Evolutionary conservation across 306 rosid genomes (phyloP).

Genomic region (Malus orientalis): DNA sequence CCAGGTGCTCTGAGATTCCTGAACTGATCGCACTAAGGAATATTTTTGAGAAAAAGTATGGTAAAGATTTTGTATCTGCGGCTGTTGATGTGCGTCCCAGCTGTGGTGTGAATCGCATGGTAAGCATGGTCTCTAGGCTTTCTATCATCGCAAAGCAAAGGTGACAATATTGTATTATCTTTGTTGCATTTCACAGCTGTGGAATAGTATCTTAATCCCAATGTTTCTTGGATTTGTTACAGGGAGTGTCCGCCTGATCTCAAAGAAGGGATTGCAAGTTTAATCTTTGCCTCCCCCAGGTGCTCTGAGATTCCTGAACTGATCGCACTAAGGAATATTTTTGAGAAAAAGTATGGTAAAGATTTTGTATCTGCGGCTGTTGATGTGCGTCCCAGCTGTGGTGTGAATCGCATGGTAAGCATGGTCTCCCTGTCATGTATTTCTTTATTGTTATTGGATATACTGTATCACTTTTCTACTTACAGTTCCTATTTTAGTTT

Average conservation of each 20-base stretch:
- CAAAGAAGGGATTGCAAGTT: slow-evolving; percentile 88
- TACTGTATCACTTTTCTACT: neutral
- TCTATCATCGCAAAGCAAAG: slow-evolving; percentile 82
- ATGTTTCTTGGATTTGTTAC: slow-evolving; percentile 23
- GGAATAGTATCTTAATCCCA: slow-evolving; percentile 6
- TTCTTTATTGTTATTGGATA: neutral
- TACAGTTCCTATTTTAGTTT: neutral
- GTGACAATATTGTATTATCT: slow-evolving; percentile 18
- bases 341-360: slow-evolving; percentile 89
- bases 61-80: slow-evolving; percentile 86
- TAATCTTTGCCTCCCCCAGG: slow-evolving; percentile 87
- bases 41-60: slow-evolving; percentile 86
- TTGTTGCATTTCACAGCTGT: neutral
- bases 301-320: slow-evolving; percentile 97
- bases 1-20: slow-evolving; percentile 94
- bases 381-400: slow-evolving; percentile 80
- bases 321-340: slow-evolving; percentile 48
- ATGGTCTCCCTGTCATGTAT: neutral
- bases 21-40: slow-evolving; percentile 63
- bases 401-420: slow-evolving; percentile 81
- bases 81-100: slow-evolving; percentile 85
- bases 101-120: slow-evolving; percentile 90
- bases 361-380: slow-evolving; percentile 92
- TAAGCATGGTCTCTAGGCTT: slow-evolving; percentile 31
- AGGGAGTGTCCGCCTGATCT: slow-evolving; percentile 96